phyloP scores from a whole-genome alignment of 352 stramenopile genomes.

The Globisporangium solare region DNA sequence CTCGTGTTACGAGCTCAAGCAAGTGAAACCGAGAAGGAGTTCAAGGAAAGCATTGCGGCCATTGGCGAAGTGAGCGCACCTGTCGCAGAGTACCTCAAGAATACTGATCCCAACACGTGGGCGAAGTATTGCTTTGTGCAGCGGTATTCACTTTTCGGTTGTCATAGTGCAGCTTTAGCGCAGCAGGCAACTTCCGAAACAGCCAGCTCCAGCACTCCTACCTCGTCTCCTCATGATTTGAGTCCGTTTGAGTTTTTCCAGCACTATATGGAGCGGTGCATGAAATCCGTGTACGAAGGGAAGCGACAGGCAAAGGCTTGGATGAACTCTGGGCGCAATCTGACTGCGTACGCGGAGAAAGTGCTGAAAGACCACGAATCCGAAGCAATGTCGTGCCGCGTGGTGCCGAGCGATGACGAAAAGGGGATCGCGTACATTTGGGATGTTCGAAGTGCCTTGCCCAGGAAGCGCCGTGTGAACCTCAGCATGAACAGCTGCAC shows the following conservation, averaged over 20 bases:
- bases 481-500: conserved; percentile 27
- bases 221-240: conserved; percentile 16
- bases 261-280: conserved; percentile 42
- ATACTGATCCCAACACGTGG: conserved; percentile 26
- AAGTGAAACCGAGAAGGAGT: conserved; percentile 28
- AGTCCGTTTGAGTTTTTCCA: conserved; percentile 44
- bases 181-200: conserved; percentile 9
- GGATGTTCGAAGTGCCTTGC: conserved; percentile 18
- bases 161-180: conserved; percentile 27
- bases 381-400: conserved; percentile 28
- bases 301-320: conserved; percentile 31
- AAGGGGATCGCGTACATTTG: conserved; percentile 35
- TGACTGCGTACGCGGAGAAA: conserved; percentile 35
- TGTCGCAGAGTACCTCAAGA: conserved; percentile 18
- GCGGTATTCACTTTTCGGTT: conserved; percentile 31
- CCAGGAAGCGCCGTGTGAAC: conserved; percentile 38
- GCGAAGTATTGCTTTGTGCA: conserved; percentile 35
- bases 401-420: conserved; percentile 36
- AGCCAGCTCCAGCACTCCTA: conserved; percentile 12
- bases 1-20: conserved; percentile 26
- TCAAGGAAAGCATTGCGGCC: conserved; percentile 18
- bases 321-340: conserved; percentile 15
- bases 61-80: conserved; percentile 17
- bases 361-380: conserved; percentile 24
- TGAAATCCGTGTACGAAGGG: conserved; percentile 32